Percentiles rank a stretch among this genome's conserved stretches.
phyloP scores from a whole-genome alignment of 805 yeast genomes.

The Yamadazyma philogaea region DNA sequence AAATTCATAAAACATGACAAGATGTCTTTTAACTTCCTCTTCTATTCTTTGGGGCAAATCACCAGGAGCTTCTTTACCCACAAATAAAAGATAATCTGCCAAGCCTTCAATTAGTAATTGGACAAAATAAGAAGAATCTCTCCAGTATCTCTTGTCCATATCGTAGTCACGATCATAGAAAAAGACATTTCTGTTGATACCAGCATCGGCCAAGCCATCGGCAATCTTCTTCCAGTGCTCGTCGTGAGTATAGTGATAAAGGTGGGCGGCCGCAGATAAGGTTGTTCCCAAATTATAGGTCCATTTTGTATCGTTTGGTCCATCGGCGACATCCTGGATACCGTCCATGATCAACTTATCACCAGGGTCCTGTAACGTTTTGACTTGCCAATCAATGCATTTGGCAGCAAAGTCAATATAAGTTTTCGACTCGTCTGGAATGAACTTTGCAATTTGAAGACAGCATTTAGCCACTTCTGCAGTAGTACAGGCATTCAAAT shows the following conservation, averaged over 20 bases:
- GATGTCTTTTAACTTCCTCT: constrained; percentile 50
- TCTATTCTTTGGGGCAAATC: constrained; percentile 35
- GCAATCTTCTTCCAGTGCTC: constrained; percentile 48
- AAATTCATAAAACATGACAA: constrained; percentile 55
- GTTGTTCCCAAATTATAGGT: constrained; percentile 70
- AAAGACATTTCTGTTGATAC: constrained; percentile 51
- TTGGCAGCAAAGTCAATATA: constrained; percentile 58
- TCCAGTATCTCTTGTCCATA: constrained; percentile 55
- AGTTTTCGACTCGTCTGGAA: constrained; percentile 44
- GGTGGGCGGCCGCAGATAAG: constrained; percentile 48
- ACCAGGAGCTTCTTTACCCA: constrained; percentile 40
- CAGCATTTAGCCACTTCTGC: constrained; percentile 65
- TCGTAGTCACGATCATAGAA: constrained; percentile 65
- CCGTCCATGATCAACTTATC: constrained; percentile 65
- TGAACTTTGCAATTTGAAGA: constrained; percentile 51
- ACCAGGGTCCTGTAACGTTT: constrained; percentile 47
- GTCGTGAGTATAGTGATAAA: constrained; percentile 51
- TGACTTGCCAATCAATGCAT: constrained; percentile 57
- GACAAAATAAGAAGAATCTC: constrained; percentile 60
- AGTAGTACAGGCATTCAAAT: constrained; percentile 64
- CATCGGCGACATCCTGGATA: constrained; percentile 42
- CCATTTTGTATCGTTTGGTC: constrained; percentile 53
- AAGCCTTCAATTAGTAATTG: constrained; percentile 66
- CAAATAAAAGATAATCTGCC: constrained; percentile 57
- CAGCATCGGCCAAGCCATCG: constrained; percentile 53